A percentile compares a stretch with the other conserved stretches of the same genome.
Conservation (phyloP, 2,329 filamentous ascomycete genomes). For the Phyllosticta ampelicida region DNA sequence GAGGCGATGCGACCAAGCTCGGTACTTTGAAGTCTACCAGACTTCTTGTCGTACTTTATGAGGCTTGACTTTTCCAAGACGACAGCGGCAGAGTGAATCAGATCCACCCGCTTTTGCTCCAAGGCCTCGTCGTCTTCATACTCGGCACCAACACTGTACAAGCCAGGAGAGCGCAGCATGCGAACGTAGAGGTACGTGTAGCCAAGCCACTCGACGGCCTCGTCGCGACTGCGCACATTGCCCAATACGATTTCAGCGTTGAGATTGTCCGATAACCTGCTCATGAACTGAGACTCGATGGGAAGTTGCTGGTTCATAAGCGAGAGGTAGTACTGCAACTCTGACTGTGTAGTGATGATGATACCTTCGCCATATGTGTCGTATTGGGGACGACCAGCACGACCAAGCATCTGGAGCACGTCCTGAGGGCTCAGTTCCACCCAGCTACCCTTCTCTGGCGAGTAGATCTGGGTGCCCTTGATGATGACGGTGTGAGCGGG, state of each 20-base stretch:
- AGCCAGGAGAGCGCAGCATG: constrained; percentile 87
- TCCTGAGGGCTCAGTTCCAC: constrained; percentile 96
- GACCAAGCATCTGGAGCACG: constrained; percentile 95
- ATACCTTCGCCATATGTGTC: constrained; percentile 98
- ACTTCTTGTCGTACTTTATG: constrained; percentile 91
- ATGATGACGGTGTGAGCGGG: constrained; percentile 98
- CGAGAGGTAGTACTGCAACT: constrained; percentile 96
- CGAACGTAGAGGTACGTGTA: constrained; percentile 97
- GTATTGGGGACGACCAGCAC: constrained; percentile 90
- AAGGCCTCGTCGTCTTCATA: constrained; percentile 86
- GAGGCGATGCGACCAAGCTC: constrained; percentile 93
- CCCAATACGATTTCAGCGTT: constrained; percentile 95
- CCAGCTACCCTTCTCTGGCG: constrained; percentile 97
- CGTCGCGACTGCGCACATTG: constrained; percentile 81
- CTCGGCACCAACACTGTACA: constrained; percentile 92
- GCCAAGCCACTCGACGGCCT: constrained; percentile 97
- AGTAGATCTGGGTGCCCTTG: constrained; percentile 97
- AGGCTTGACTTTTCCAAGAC: constrained; percentile 80
- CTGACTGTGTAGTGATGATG: constrained; percentile 89
- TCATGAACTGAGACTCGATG: constrained; percentile 92
- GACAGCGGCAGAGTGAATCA: constrained; percentile 85
- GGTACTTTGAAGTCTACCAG: constrained; percentile 76
- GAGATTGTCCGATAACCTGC: constrained; percentile 85
- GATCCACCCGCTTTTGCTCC: constrained; percentile 94
- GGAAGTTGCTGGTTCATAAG: constrained; percentile 94